These are phyloP conservation scores for Cyclanthera cordifolia DNA, from an alignment of 306 rosid species.

Conservation along the genomic window DNA sequence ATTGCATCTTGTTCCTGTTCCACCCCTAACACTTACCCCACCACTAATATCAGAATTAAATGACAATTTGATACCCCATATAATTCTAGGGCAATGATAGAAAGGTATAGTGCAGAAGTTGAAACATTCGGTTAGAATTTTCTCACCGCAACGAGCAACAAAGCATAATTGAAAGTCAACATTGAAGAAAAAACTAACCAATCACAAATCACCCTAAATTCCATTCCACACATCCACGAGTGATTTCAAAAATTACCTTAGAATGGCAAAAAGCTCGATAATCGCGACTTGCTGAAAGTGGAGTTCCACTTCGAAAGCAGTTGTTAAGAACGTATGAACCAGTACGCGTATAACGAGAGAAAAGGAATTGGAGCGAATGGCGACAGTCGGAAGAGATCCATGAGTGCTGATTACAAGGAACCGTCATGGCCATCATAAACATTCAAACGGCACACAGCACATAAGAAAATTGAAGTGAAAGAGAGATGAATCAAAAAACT, in stretches of 20 bases:
- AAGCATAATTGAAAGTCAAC: not conserved
- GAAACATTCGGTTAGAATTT: not conserved
- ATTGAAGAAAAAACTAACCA: not conserved
- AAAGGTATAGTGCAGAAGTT: not conserved
- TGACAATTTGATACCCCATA: not conserved
- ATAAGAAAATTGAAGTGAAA: not conserved
- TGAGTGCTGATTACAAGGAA: conserved; percentile 15
- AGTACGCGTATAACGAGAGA: conserved; percentile 15
- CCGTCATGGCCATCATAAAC: conserved; percentile 5
- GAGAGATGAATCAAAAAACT: not conserved
- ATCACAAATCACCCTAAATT: not conserved
- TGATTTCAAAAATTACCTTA: conserved; percentile 27
- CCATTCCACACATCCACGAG: not conserved
- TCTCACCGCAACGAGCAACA: not conserved
- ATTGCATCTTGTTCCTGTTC: not conserved
- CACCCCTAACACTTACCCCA: not conserved
- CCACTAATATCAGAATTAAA: not conserved
- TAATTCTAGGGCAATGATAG: not conserved
- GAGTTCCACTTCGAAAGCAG: conserved; percentile 11
- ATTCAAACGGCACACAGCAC: conserved; percentile 8
- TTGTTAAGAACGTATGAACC: not conserved
- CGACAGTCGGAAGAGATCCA: conserved; percentile 17
- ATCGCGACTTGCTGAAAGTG: conserved; percentile 16
- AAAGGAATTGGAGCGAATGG: conserved; percentile 17
- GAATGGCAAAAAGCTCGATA: conserved; percentile 37